Conservation (phyloP, 2,329 filamentous ascomycete genomes). For the Colletotrichum navitas region DNA sequence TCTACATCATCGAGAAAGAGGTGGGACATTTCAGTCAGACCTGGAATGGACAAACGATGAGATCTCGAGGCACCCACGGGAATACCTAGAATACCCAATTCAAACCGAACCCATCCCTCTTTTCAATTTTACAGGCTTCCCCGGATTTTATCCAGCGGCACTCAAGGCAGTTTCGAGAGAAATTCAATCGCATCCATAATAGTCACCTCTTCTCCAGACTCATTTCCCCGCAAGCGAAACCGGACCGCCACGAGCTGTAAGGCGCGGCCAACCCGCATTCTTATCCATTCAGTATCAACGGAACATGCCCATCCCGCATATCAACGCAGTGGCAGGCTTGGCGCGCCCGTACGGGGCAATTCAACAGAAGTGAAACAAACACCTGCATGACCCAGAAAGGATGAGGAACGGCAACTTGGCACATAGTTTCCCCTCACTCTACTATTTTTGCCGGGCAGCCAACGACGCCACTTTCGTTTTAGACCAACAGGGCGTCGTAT, state of each 20-base stretch:
- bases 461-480: not conserved
- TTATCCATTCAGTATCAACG: not conserved
- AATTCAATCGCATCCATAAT: conserved; percentile 1
- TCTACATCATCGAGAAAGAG: not conserved
- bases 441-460: not conserved
- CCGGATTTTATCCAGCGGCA: conserved; percentile 16
- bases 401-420: conserved; percentile 27
- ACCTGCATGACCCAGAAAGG: conserved; percentile 19
- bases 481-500: not conserved
- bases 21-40: not conserved
- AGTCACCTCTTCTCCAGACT: not conserved
- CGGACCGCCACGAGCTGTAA: conserved; percentile 18
- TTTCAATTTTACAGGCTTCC: not conserved
- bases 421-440: conserved; percentile 6
- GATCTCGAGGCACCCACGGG: no score
- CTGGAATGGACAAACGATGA: not conserved
- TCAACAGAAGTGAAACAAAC: conserved; percentile 17
- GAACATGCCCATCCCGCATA: not conserved
- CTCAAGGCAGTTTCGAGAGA: not conserved
- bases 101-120: not conserved
- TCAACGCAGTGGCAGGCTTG: not conserved
- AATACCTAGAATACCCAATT: no score
- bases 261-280: conserved; percentile 14
- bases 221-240: conserved; percentile 18
- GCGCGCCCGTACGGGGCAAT: not conserved